Conservation (phyloP, 2,329 filamentous ascomycete species). For the Alternaria brassicicola region DNA sequence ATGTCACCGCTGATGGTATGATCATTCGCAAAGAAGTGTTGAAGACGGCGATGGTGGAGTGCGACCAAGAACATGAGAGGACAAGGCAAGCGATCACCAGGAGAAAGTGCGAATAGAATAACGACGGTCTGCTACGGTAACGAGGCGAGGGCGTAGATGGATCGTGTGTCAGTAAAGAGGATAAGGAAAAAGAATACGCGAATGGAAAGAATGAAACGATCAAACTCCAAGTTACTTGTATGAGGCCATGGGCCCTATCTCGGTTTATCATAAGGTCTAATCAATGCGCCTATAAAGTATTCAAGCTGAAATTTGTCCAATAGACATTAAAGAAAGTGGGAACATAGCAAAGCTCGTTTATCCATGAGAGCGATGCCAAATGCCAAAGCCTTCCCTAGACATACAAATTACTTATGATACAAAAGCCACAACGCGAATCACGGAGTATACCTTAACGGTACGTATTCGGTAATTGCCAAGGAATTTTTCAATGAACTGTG, state of each 20-base stretch:
- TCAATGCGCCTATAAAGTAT: background rate
- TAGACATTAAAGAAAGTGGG: background rate
- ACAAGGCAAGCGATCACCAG: too few species aligned
- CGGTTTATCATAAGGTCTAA: too few species aligned
- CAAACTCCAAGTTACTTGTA: background rate
- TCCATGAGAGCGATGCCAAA: background rate
- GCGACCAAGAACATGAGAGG: too few species aligned
- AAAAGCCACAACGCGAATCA: background rate
- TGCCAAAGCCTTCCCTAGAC: background rate
- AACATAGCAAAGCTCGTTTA: too few species aligned
- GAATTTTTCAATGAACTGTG: background rate
- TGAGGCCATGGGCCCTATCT: background rate
- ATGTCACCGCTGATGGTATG: too few species aligned
- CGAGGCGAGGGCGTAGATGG: background rate
- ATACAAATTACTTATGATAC: background rate
- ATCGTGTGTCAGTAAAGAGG: too few species aligned
- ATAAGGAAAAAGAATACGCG: background rate
- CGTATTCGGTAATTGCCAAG: background rate
- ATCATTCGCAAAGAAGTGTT: too few species aligned
- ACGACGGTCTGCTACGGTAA: background rate
- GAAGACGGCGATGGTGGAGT: too few species aligned
- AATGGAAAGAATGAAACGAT: background rate
- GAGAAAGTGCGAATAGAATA: too few species aligned
- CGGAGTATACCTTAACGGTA: background rate
- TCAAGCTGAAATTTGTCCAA: background rate